A percentile compares a stretch with the other conserved stretches of the same genome.
Conservation (phyloP, 2,329 filamentous ascomycete species). For the Didymellaceae sp. region DNA sequence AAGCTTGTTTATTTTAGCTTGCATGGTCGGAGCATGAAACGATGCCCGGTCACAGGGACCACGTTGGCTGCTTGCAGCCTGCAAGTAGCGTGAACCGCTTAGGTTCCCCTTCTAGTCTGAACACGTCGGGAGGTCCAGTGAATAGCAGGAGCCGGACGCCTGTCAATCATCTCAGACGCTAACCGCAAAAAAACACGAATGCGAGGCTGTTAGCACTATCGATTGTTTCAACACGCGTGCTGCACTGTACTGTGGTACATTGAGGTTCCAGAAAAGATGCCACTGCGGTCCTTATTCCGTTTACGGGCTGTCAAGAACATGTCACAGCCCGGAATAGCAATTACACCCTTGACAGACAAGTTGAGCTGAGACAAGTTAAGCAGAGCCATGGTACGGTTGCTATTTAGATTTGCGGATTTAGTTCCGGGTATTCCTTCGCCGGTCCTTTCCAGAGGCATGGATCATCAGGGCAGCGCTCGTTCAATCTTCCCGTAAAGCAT, state of each 20-base stretch:
- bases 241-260: conserved; percentile 8
- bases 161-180: conserved; percentile 16
- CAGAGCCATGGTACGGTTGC: neutral
- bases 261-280: conserved; percentile 4
- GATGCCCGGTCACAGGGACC: conserved; percentile 17
- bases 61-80: conserved; percentile 14
- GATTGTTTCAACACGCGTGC: conserved; percentile 20
- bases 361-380: conserved; percentile 4
- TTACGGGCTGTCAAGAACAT: neutral
- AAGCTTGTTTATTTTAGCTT: conserved; percentile 38
- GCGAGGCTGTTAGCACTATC: conserved; percentile 19
- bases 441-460: neutral
- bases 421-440: conserved; percentile 1
- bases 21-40: conserved; percentile 29
- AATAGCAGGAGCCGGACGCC: conserved; percentile 16
- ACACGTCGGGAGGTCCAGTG: conserved; percentile 11
- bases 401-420: neutral
- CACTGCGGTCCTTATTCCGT: conserved; percentile 1
- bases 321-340: conserved; percentile 8
- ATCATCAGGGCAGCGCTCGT: neutral
- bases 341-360: neutral
- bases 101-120: conserved; percentile 15
- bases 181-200: conserved; percentile 10
- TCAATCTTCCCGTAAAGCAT: neutral
- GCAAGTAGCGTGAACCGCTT: conserved; percentile 15